Base-by-base conservation (phyloP, 116 monocot genomes). In the Iris pallida region DNA sequence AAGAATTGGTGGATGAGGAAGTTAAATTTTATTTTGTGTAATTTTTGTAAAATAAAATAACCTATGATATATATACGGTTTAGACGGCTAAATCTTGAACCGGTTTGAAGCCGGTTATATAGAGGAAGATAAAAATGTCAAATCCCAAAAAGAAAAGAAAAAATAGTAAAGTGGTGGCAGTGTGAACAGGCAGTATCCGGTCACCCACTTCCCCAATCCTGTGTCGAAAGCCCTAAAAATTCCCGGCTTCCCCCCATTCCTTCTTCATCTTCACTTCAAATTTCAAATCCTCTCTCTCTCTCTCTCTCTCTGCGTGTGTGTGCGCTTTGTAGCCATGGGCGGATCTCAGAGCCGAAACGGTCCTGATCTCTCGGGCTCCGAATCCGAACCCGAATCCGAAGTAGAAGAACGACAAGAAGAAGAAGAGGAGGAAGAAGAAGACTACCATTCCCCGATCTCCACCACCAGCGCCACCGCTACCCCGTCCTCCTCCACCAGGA, bases 261-360 rank as follows among this genome's bases (percentile, higher is more conserved):
- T 51, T 51, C 7, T 15, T 63, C 16, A 5, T 10, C 64, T 8
- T 48, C 1, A 18, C 20, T 65, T 65, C 65, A 69, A 73, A 72
- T 51, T 62, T 59, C 42, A 47, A 65, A 69, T 19, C 55, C 59
- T n/a, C 44, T 11, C 70, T 3, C 7, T n/a, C 10, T 53, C 4
- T 5, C 41, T 5, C 7, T 45, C 42, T 69, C 54, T 20, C 55
- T 19, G 53, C n/a, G n/a, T n/a, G n/a, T n/a, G n/a, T n/a, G n/a
- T 61, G 40, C n/a, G 19, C n/a, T n/a, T 6, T 20, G 17, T 63
- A 18, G 64, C 73, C 61, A 98, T 98, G 98, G 98, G 93, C 53
- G 88, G 82, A n/a, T 79, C 93, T 53, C 93, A 92, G 45, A 93
- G 98, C 75, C 90, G 93, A 45, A 90, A 92, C 76, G 93, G 81